Evolutionary conservation across 1,284 basidiomycete species (phyloP).

Genomic region (Papiliotrema terrestris): DNA sequence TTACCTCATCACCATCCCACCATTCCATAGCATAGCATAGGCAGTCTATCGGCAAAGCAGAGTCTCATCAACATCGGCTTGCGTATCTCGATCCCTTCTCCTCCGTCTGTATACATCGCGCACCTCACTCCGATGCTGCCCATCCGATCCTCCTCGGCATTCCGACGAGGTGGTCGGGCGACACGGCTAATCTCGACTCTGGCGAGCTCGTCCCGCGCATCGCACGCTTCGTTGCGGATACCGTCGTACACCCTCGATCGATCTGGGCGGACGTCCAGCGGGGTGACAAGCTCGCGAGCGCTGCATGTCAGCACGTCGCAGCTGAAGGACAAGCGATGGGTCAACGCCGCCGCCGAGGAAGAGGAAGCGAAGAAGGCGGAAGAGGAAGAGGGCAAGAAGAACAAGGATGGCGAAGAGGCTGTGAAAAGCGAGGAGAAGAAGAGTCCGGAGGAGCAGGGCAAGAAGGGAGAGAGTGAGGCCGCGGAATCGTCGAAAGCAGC

Average conservation of each 20-base stretch:
- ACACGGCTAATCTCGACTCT: conserved; percentile 2
- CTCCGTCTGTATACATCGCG: neutral
- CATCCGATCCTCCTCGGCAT: conserved; percentile 11
- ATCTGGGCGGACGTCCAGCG: neutral
- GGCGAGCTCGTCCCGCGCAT: neutral
- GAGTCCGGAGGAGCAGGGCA: conserved; percentile 9
- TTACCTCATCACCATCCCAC: no score
- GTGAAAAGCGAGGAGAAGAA: conserved; percentile 9
- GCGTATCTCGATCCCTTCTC: no score
- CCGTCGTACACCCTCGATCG: conserved; percentile 19
- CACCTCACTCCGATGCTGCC: conserved; percentile 8
- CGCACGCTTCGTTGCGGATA: conserved; percentile 1
- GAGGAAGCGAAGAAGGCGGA: conserved; percentile 12
- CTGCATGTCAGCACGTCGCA: conserved; percentile 24
- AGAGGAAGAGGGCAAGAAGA: conserved; percentile 14
- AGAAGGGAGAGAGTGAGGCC: conserved; percentile 12
- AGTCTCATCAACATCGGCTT: no score
- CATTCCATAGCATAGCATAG: no score
- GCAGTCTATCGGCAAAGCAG: no score
- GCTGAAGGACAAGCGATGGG: conserved; percentile 43
- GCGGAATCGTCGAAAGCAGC: conserved; percentile 7
- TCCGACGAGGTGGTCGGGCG: conserved; percentile 12
- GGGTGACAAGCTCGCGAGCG: neutral
- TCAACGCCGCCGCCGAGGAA: conserved; percentile 30
- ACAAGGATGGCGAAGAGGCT: conserved; percentile 9